phyloP scores from a whole-genome alignment of 805 yeast species.

The Wickerhamiella bombiphila region DNA sequence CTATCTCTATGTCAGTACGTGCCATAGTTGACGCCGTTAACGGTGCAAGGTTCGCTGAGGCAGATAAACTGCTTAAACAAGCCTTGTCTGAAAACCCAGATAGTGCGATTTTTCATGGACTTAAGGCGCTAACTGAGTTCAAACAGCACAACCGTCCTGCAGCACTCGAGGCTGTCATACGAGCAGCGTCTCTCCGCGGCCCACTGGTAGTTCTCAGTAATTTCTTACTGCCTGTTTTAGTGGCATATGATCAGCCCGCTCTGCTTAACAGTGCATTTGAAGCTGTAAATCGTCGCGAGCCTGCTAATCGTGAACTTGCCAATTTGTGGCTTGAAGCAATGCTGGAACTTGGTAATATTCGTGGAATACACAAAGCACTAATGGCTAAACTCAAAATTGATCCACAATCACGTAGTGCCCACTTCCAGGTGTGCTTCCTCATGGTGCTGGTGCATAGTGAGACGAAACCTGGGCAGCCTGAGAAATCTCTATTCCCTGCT shows the following conservation, averaged over 20 bases:
- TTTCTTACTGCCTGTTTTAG: conserved; percentile 20
- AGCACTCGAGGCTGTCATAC: conserved; percentile 9
- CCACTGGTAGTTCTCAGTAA: conserved; percentile 17
- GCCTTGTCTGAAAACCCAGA: conserved; percentile 44
- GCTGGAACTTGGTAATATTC: conserved; percentile 11
- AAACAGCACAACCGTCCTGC: conserved; percentile 5
- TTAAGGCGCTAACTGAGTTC: conserved; percentile 11
- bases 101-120: conserved; percentile 31
- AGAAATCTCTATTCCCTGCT: conserved; percentile 38
- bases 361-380: conserved; percentile 15
- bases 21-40: conserved; percentile 29
- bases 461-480: conserved; percentile 29
- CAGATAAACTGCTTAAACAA: conserved; percentile 34
- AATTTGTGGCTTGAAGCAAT: conserved; percentile 15
- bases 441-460: conserved; percentile 28
- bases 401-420: conserved; percentile 12
- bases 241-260: conserved; percentile 19
- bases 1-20: not conserved
- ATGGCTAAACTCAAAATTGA: conserved; percentile 17
- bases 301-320: conserved; percentile 13
- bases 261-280: conserved; percentile 19
- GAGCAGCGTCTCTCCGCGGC: conserved; percentile 4
- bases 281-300: conserved; percentile 12
- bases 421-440: conserved; percentile 28
- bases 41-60: conserved; percentile 39